Evolutionary conservation across 768 basidiomycete species (phyloP), one percentile per base, ranked within the genome.

Genomic region (Boletus rex-veris): DNA sequence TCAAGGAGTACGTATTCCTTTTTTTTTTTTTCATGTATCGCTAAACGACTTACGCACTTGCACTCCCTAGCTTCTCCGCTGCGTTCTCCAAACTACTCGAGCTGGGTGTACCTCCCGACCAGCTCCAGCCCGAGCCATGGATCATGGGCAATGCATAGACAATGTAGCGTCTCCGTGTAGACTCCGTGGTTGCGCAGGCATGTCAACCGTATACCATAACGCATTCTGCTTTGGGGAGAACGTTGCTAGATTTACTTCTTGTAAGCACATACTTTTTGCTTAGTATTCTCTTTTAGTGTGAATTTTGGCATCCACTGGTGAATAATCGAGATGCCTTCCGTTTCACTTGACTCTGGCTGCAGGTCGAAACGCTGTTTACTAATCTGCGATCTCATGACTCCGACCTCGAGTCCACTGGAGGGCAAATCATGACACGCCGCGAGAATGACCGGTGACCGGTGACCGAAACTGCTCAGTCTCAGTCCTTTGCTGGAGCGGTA

Each of bases 71-170:
- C 74, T 98, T 98, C 79, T 81, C 94, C 45, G 78, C 77, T 39
- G 90, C 80, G 24, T 82, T 94, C 53, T 64, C 82, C 40, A 85
- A 81, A 58, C 82, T 98, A 44, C 84, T 98, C 59, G 96, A 98
- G 75, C 88, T 98, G 49, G 96, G 96, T 60, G 92, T 98, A 9
- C 96, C 96, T 41, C 71, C 77, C 14, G 67, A 81, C 53, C 96
- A 98, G 72, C 92, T 86, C 64, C 82, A 77, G 45, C 57, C 82
- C 21, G 89, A 94, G 63, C 83, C 85, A 14, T 96, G 92, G 92
- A 70, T 72, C 58, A 68, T 97, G 80, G 65, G 63, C 16, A 56
- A 64, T 21, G 57, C 57, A 7, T 67, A 42, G 48, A 81, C 15
- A 15, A 35, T 36, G 35, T 14, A 35, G 0, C 33, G 1, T 35